These are phyloP conservation scores for Syncephalis fuscata DNA, from an alignment of 371 early-diverging fungal species.

Conservation along the genomic window DNA sequence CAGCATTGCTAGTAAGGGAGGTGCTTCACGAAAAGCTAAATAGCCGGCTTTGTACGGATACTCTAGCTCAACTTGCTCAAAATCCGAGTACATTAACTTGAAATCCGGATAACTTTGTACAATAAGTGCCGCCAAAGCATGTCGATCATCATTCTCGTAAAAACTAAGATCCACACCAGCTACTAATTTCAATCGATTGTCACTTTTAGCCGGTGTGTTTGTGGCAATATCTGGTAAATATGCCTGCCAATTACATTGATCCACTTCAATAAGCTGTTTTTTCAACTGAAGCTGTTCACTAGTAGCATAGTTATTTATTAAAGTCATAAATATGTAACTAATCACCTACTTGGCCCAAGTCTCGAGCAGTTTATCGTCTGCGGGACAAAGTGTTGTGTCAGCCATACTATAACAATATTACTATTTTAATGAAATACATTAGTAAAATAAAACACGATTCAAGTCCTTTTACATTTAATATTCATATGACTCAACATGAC, in stretches of 20 bases:
- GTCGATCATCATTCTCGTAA: slow-evolving; percentile 29
- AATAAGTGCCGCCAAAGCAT: slow-evolving; percentile 58
- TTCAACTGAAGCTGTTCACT: slow-evolving; percentile 4
- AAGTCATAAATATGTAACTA: not conserved
- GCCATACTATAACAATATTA: too few species aligned
- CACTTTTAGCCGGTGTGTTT: not conserved
- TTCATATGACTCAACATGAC: too few species aligned
- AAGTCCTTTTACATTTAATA: too few species aligned
- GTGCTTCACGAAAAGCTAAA: slow-evolving; percentile 77
- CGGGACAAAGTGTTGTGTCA: too few species aligned
- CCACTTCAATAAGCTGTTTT: not conserved
- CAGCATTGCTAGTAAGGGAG: slow-evolving; percentile 35
- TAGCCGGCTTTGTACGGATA: slow-evolving; percentile 75
- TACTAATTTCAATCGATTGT: slow-evolving; percentile 31
- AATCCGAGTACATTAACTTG: slow-evolving; percentile 34
- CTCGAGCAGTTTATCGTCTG: too few species aligned
- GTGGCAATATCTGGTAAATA: not conserved
- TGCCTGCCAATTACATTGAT: not conserved
- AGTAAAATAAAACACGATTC: too few species aligned
- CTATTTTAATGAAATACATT: too few species aligned
- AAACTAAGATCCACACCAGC: slow-evolving; percentile 82
- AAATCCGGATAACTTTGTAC: slow-evolving; percentile 46
- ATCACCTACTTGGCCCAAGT: not conserved
- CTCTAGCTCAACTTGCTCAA: slow-evolving; percentile 29
- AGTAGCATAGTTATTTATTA: not conserved